Conservation (phyloP, 306 rosid species). For the Begonia peltatifolia region DNA sequence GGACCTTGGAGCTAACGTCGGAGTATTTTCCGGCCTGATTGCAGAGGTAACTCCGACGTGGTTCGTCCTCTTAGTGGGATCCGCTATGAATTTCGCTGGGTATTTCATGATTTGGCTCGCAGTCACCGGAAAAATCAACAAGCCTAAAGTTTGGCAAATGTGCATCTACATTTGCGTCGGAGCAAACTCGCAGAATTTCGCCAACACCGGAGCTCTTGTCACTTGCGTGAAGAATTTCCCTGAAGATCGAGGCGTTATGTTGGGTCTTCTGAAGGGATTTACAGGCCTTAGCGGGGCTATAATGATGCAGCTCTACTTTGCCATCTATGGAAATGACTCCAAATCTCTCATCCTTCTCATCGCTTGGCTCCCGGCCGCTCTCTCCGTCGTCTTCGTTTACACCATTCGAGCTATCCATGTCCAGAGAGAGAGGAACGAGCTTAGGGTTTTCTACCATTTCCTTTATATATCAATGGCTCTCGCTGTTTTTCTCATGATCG, state of each 20-base stretch:
- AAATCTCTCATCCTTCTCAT: constrained; percentile 35
- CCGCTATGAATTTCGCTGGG: constrained; percentile 51
- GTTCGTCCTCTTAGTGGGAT: constrained; percentile 45
- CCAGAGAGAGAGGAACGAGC: constrained; percentile 21
- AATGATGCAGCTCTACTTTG: constrained; percentile 38
- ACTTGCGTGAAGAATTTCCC: constrained; percentile 55
- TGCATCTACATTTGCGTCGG: constrained; percentile 60
- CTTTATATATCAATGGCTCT: constrained; percentile 48
- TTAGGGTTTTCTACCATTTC: constrained; percentile 33
- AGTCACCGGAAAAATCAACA: constrained; percentile 22
- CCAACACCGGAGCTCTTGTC: constrained; percentile 50
- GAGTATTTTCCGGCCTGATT: constrained; percentile 41
- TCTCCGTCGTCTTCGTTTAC: constrained; percentile 30
- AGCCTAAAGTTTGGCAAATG: constrained; percentile 59
- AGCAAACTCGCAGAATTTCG: constrained; percentile 52
- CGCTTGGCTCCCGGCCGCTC: constrained; percentile 52
- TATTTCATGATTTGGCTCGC: constrained; percentile 78
- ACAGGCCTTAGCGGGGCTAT: constrained; percentile 70
- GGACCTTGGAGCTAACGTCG: constrained; percentile 55
- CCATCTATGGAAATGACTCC: constrained; percentile 33
- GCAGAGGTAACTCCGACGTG: constrained; percentile 51
- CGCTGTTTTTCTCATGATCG: constrained; percentile 46
- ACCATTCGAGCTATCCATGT: constrained; percentile 20
- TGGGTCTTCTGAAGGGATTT: constrained; percentile 60
- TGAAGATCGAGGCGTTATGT: constrained; percentile 42